Base-by-base conservation (phyloP, 768 basidiomycete genomes). In the Calvatia gigantea region DNA sequence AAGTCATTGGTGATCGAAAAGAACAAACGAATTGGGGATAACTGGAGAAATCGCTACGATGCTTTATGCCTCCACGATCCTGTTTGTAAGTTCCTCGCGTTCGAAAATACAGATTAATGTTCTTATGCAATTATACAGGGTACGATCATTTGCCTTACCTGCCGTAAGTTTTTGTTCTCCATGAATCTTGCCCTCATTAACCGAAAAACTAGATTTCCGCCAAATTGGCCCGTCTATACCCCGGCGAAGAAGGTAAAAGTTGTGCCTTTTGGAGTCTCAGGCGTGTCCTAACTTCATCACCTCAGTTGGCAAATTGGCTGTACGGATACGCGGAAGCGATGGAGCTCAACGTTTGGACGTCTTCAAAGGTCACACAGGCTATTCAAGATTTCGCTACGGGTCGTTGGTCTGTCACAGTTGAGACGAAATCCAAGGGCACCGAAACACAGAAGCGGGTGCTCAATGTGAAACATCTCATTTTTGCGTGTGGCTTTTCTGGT, bases 1-100 rank as follows among this genome's bases (percentile, higher is more conserved):
- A 61, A 72, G 1, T 70, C 77, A 1, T 69, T 92, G 8, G 84
- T 91, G 12, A 71, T 91, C 44, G 90, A 93, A 65, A 82, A 77
- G 66, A 78, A 84, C 48, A 56, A 64, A 9, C 69, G 79, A 17
- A 75, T 87, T 23, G 86, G 87, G 0, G 79, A 87, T 62, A 80
- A 79, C 47, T 88, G 86, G 87, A 71, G 86, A 55, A 72, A 77
- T 33, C 73, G 89, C 33, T 89, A 90, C 64, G 79, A 86, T 52
- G 78, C 84, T 8, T 68, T 88, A 35, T 85, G 83, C 46, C 67
- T 88, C 27, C 86, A 89, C 62, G 83, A 85, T 65, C 78, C 83
- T 21, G 81, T 86, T 56, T 86, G 85, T 84, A 62, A 73, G 84
- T 76, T 23, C 62, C 9, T 41, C 14, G 19, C 23, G 27, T 38